Percentiles rank a stretch among this genome's conserved stretches.
These are phyloP conservation scores for Arthroderma sp. DNA, from an alignment of 2,329 filamentous ascomycete genomes.

Conservation along the genomic window DNA sequence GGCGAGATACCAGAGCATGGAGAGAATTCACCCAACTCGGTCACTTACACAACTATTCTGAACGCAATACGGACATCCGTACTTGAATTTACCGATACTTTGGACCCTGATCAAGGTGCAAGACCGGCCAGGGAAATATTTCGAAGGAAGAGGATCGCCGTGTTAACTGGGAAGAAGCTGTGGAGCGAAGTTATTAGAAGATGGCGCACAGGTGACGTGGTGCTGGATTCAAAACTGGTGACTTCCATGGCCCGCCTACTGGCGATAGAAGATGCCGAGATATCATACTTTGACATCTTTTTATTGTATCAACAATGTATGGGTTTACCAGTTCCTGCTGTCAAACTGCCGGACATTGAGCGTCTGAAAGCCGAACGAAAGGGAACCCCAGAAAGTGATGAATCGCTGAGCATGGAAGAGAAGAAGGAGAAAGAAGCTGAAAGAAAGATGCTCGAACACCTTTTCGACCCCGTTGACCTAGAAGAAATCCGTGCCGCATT, in stretches of 20 bases:
- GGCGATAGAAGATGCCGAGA: conserved; percentile 47
- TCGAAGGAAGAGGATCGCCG: conserved; percentile 27
- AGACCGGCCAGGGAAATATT: conserved; percentile 16
- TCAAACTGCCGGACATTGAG: conserved; percentile 6
- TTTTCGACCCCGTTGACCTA: conserved; percentile 28
- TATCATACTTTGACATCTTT: conserved; percentile 60
- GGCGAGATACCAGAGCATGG: conserved; percentile 57
- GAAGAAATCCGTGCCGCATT: conserved; percentile 5
- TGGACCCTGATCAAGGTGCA: conserved; percentile 21
- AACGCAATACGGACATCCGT: conserved; percentile 54
- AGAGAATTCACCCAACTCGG: conserved; percentile 50
- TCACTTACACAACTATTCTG: conserved; percentile 74
- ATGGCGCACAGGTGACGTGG: conserved; percentile 59
- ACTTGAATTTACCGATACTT: conserved; percentile 14
- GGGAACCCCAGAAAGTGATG: conserved; percentile 10
- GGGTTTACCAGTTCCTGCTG: conserved; percentile 45
- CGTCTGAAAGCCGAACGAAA: conserved; percentile 11
- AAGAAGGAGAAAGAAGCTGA: conserved; percentile 18
- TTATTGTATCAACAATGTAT: conserved; percentile 71
- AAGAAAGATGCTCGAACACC: conserved; percentile 7
- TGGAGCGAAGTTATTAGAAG: conserved; percentile 71
- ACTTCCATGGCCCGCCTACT: conserved; percentile 70
- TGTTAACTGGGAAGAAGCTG: conserved; percentile 58
- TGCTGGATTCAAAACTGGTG: conserved; percentile 67
- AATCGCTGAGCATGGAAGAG: conserved; percentile 16